Conservation (phyloP, 1,284 basidiomycete species). For the Cutaneotrichosporon sp. region DNA sequence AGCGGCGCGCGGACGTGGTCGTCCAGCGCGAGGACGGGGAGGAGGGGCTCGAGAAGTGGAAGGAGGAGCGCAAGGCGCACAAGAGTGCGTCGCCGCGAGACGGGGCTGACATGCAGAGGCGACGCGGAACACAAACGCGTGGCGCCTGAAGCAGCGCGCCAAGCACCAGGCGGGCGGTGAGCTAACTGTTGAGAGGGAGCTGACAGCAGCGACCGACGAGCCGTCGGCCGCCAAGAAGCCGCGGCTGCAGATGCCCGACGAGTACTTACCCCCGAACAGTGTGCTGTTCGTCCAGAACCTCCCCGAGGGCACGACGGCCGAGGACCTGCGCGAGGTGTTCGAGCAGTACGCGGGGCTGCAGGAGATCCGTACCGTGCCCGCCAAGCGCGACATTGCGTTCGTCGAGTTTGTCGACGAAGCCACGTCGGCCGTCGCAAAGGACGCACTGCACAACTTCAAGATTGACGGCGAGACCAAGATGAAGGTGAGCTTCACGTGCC, state of each 20-base stretch:
- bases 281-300: constrained; percentile 97
- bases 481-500: constrained; percentile 8
- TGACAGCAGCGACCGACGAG: constrained; percentile 10
- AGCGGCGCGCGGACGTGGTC: constrained; percentile 83
- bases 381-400: constrained; percentile 94
- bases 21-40: constrained; percentile 70
- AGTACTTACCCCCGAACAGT: constrained; percentile 98
- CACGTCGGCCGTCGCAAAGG: constrained; percentile 85
- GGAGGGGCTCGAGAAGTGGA: constrained; percentile 69
- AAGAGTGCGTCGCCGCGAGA: constrained; percentile 65
- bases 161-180: constrained; percentile 69
- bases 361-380: constrained; percentile 95
- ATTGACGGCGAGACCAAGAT: constrained; percentile 59
- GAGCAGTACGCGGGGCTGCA: constrained; percentile 88
- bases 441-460: constrained; percentile 94
- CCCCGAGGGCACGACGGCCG: constrained; percentile 81
- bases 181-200: not conserved
- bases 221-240: constrained; percentile 49
- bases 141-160: constrained; percentile 77
- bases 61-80: constrained; percentile 68
- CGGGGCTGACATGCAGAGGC: constrained; percentile 58
- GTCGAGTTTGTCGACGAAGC: constrained; percentile 91
- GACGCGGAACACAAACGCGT: constrained; percentile 80
- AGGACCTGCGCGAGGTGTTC: constrained; percentile 83
- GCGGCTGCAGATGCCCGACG: constrained; percentile 95